phyloP scores from a whole-genome alignment of 768 basidiomycete genomes.

The Mycena rebaudengoi region DNA sequence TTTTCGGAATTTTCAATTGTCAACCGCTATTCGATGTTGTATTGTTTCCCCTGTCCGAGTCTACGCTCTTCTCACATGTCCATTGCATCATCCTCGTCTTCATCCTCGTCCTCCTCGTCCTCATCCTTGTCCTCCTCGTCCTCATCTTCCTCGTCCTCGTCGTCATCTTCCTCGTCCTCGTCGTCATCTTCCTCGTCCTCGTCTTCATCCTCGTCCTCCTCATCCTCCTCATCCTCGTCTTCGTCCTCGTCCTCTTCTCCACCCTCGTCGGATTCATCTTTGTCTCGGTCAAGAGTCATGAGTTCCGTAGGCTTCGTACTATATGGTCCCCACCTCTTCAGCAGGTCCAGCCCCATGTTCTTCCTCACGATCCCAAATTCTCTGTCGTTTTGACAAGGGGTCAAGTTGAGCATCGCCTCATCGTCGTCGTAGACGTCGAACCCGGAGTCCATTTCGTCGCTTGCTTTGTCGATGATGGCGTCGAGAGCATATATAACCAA shows the following conservation, averaged over 20 bases:
- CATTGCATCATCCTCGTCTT: background rate
- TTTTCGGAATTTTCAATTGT: too few species aligned
- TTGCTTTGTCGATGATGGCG: background rate
- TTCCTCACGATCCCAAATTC: slow-evolving; percentile 10
- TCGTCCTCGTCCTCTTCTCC: background rate
- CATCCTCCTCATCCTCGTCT: background rate
- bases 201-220: background rate
- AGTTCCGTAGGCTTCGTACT: background rate
- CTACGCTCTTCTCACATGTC: background rate
- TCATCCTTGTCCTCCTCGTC: background rate
- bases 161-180: background rate
- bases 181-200: background rate
- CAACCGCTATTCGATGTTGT: too few species aligned
- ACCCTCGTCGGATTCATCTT: background rate
- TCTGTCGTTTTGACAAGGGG: slow-evolving; percentile 4
- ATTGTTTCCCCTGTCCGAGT: too few species aligned
- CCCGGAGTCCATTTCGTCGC: background rate
- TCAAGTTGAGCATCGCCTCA: background rate
- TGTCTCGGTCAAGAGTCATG: background rate
- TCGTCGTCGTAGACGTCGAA: background rate
- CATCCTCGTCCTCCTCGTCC: background rate
- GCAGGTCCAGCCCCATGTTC: slow-evolving; percentile 1
- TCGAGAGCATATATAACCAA: slow-evolving; percentile 7
- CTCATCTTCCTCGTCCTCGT: background rate
- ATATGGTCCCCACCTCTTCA: slow-evolving; percentile 1